Percentiles rank a stretch among this genome's conserved stretches.
Conservation (phyloP, 805 yeast species). For the Teunomyces funiuensis region DNA sequence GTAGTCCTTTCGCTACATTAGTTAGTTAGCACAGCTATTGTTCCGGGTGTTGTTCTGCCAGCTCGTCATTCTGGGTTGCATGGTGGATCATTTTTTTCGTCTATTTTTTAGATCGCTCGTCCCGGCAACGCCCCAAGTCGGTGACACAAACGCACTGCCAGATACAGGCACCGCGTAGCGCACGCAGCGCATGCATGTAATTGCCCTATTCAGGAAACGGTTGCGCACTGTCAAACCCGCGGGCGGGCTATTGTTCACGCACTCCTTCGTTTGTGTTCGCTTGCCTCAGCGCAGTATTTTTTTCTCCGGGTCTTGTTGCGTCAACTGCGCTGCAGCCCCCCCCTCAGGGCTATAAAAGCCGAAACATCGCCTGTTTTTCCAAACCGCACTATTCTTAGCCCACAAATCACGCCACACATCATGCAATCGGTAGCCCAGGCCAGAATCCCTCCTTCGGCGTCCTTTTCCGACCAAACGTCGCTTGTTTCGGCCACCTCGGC, state of each 20-base stretch:
- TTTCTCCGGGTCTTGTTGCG: neutral
- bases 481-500: slow-evolving; percentile 4
- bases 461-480: slow-evolving; percentile 8
- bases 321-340: neutral
- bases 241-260: neutral
- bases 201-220: neutral
- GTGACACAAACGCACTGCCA: neutral
- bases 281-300: neutral
- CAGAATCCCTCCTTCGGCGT: slow-evolving; percentile 11
- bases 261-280: neutral
- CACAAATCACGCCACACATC: slow-evolving; percentile 2
- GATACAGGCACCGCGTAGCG: neutral
- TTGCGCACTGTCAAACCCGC: neutral
- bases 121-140: neutral
- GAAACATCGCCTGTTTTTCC: neutral
- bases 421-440: slow-evolving; percentile 14
- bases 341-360: neutral
- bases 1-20: too few species aligned
- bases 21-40: too few species aligned
- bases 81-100: too few species aligned
- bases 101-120: too few species aligned
- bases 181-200: neutral
- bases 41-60: too few species aligned
- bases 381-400: neutral
- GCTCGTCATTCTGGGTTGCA: too few species aligned